Conservation (phyloP, 306 rosid species). For the Ammopiptanthus mongolicus region DNA sequence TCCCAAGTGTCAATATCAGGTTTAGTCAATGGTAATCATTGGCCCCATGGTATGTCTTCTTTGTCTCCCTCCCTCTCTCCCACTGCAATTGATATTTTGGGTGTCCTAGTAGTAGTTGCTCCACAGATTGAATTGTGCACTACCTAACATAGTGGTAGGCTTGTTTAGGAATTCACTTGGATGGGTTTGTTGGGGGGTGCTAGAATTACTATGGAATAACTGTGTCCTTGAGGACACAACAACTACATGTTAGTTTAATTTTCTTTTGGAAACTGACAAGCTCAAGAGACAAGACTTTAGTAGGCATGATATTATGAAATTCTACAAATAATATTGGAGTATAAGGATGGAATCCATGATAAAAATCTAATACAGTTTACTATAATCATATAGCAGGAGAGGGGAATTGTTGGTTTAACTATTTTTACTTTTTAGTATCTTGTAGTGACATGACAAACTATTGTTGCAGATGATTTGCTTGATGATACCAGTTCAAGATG, state of each 20-base stretch:
- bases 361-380: not conserved
- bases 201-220: not conserved
- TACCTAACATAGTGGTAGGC: not conserved
- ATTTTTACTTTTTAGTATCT: conserved; percentile 15
- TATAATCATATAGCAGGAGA: not conserved
- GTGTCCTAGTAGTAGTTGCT: not conserved
- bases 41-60: conserved; percentile 53
- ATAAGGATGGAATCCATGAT: not conserved
- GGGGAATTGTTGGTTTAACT: not conserved
- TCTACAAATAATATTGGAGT: not conserved
- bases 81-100: not conserved
- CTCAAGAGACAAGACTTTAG: not conserved
- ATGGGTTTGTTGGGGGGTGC: not conserved
- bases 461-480: conserved; percentile 62
- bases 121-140: not conserved
- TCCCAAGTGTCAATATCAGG: conserved; percentile 49
- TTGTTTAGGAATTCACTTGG: not conserved
- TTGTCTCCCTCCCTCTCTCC: not conserved
- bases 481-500: conserved; percentile 74
- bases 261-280: not conserved
- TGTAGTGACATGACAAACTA: conserved; percentile 18
- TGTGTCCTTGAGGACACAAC: not conserved
- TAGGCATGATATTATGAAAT: not conserved
- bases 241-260: not conserved
- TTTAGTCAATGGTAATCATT: conserved; percentile 35